Evolutionary conservation across 2,329 filamentous ascomycete species (phyloP).

Genomic region (Fusarium torulosum): DNA sequence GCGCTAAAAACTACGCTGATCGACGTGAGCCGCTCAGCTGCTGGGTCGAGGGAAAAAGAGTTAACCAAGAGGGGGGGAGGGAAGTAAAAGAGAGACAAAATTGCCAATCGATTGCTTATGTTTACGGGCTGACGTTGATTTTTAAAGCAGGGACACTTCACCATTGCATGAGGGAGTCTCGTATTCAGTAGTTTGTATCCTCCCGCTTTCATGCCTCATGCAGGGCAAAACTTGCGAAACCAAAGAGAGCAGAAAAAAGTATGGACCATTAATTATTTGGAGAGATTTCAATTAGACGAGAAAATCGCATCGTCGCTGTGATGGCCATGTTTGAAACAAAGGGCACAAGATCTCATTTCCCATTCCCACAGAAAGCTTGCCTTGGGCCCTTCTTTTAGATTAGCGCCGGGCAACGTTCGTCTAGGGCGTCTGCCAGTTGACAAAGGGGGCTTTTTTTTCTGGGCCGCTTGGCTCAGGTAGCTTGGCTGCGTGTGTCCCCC

Average conservation of each 20-base stretch:
- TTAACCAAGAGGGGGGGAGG: neutral
- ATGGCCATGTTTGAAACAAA: neutral
- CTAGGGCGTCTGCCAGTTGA: neutral
- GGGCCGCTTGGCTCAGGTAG: no score
- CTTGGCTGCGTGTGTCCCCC: neutral
- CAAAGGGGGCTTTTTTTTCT: neutral
- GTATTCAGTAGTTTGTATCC: slow-evolving; percentile 9
- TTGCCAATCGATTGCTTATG: slow-evolving; percentile 5
- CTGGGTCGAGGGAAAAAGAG: neutral
- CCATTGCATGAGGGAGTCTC: slow-evolving; percentile 13
- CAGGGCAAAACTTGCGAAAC: neutral
- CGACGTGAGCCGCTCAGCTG: neutral
- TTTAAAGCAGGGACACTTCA: slow-evolving; percentile 2
- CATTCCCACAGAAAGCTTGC: neutral
- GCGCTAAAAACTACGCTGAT: slow-evolving; percentile 14
- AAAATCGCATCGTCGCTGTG: neutral
- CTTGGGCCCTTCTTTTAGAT: neutral
- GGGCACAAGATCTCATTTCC: neutral
- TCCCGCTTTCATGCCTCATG: neutral
- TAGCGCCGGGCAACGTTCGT: slow-evolving; percentile 6
- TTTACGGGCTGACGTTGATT: neutral
- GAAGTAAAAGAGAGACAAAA: neutral
- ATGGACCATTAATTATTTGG: neutral
- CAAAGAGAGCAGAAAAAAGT: neutral
- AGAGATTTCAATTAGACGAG: neutral